Evolutionary conservation across 23 red algal species (phyloP).

Genomic region (Cyanidiococcus yangmingshanensis): DNA sequence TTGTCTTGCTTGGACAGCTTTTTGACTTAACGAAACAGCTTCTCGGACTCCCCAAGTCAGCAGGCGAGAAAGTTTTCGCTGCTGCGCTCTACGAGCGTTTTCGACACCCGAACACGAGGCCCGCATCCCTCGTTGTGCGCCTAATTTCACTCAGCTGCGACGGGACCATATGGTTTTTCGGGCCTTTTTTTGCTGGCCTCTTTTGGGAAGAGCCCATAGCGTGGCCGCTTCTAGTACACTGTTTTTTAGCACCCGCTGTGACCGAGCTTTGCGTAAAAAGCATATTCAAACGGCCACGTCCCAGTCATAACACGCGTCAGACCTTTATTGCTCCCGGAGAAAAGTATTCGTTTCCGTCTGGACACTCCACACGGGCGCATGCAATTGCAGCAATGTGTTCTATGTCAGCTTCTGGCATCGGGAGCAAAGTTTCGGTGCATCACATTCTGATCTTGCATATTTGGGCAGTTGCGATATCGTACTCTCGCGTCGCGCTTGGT

Average conservation of each 20-base stretch:
- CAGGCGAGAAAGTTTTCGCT: not conserved
- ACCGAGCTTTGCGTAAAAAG: not conserved
- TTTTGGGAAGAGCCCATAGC: not conserved
- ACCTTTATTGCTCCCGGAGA: not conserved
- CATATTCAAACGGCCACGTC: not conserved
- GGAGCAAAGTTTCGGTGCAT: not conserved
- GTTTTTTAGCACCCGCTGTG: not conserved
- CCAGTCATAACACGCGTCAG: not conserved
- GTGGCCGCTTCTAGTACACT: not conserved
- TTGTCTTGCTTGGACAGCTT: too few species aligned
- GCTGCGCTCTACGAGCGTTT: not conserved
- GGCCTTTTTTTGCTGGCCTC: not conserved
- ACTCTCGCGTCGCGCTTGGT: not conserved
- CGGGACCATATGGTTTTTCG: not conserved
- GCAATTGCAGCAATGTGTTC: not conserved
- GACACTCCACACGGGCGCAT: not conserved
- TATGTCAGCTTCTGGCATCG: not conserved
- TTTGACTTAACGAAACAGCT: too few species aligned
- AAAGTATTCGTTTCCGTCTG: constrained; percentile 1
- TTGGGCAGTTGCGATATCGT: not conserved
- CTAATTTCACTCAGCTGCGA: not conserved
- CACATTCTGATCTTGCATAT: not conserved
- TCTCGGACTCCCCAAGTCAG: not conserved
- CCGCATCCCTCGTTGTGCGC: not conserved
- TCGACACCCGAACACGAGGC: not conserved